Evolutionary conservation across 495 filamentous ascomycete genomes (phyloP).

Genomic region (Xylaria nigripes): DNA sequence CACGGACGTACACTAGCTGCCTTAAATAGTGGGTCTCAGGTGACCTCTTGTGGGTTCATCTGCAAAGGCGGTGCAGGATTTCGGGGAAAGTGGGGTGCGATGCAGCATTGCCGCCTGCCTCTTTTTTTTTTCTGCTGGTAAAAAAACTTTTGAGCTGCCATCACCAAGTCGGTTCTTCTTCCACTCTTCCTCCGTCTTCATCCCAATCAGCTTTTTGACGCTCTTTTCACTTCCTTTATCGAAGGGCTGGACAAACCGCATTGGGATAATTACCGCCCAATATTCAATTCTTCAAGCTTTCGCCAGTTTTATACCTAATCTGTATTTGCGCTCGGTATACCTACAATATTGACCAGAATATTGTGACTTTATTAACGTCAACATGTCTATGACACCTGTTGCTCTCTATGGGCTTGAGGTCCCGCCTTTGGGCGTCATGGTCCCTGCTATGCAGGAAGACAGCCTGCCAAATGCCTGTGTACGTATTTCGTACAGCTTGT

Average conservation of each 20-base stretch:
- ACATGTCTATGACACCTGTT: slow-evolving; percentile 53
- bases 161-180: slow-evolving; percentile 10
- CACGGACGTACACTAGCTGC: neutral
- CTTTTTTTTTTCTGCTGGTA: slow-evolving; percentile 23
- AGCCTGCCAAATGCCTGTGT: slow-evolving; percentile 53
- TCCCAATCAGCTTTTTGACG: neutral
- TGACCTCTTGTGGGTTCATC: neutral
- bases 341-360: neutral
- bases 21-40: neutral
- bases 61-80: slow-evolving; percentile 6
- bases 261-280: neutral
- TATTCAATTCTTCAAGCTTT: neutral
- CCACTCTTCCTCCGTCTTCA: neutral
- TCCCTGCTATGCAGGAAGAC: slow-evolving; percentile 49
- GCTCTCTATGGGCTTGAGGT: slow-evolving; percentile 86
- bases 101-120: slow-evolving; percentile 5
- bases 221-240: neutral
- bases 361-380: neutral
- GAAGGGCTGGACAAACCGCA: neutral
- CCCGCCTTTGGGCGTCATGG: slow-evolving; percentile 65
- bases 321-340: neutral
- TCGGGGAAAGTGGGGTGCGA: slow-evolving; percentile 14
- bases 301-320: neutral
- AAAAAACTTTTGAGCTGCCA: slow-evolving; percentile 17
- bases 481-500: slow-evolving; percentile 32